Percentiles rank a stretch among this genome's conserved stretches.
Conservation (phyloP, 2,329 filamentous ascomycete genomes). For the Exserohilum rostratum region DNA sequence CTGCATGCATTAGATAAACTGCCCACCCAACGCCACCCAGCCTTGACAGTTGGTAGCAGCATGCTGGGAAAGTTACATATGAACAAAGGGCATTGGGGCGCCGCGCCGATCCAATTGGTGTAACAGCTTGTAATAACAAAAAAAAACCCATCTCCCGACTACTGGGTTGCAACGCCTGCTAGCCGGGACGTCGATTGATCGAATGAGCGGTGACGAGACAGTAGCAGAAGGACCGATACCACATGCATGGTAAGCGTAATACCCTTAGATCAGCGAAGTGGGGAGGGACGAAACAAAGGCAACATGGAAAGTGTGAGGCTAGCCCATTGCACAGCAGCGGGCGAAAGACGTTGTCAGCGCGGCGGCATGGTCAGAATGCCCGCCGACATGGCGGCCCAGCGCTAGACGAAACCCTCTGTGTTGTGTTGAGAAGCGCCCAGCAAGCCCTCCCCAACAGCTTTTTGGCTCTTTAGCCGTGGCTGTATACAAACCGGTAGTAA, state of each 20-base stretch:
- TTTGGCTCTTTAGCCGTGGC: background rate
- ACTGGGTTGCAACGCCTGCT: slow-evolving; percentile 15
- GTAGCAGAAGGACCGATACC: slow-evolving; percentile 31
- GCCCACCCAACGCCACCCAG: slow-evolving; percentile 2
- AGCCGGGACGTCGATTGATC: slow-evolving; percentile 16
- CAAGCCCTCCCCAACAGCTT: background rate
- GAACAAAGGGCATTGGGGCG: slow-evolving; percentile 4
- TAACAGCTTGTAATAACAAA: slow-evolving; percentile 1
- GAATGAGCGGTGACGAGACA: slow-evolving; percentile 34
- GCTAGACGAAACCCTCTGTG: slow-evolving; percentile 17
- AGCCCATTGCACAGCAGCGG: slow-evolving; percentile 1
- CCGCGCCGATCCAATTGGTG: slow-evolving; percentile 12
- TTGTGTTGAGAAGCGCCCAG: slow-evolving; percentile 5
- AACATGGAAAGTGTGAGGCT: slow-evolving; percentile 12
- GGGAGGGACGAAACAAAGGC: slow-evolving; percentile 20
- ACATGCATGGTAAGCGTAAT: slow-evolving; percentile 21
- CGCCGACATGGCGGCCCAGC: slow-evolving; percentile 11
- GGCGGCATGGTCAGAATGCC: slow-evolving; percentile 3
- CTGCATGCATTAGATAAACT: slow-evolving; percentile 3
- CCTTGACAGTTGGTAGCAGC: slow-evolving; percentile 3
- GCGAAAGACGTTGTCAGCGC: slow-evolving; percentile 4
- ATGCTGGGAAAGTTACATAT: slow-evolving; percentile 4
- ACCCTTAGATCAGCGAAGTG: slow-evolving; percentile 20
- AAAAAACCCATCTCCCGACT: slow-evolving; percentile 8
- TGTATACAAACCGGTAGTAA: no score